Evolutionary conservation across 345 rosid species (phyloP), one percentile per base, ranked within the genome.

Genomic region (Brassica rapa): DNA sequence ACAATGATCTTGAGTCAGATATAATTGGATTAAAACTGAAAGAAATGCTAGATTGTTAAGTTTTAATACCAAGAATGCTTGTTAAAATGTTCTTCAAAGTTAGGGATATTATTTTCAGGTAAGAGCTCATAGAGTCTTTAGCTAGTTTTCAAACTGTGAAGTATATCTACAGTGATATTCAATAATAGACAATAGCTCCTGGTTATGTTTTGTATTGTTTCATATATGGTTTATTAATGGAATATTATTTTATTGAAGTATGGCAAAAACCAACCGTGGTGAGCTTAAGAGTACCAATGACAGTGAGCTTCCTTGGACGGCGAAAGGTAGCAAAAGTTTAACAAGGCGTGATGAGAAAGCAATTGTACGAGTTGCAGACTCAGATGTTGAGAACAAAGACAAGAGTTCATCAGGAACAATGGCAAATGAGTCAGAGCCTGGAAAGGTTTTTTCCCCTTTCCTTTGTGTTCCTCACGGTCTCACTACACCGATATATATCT

Each of bases 311-410:
- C 85, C 88, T 63, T 85, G 89, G 91, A 85, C 81, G 23, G 56
- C 90, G 21, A 85, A 87, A 75, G 85, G 87, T 30, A 83, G 74
- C 78, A 74, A 84, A 84, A 83, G 88, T 61, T 30, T 65, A 5
- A 77, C 81, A 8, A 86, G 85, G 77, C 87, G 85, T 23, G 67
- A 79, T 14, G 83, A 83, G 77, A 87, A 82, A 74, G 33, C 70
- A 4, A 73, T 64, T 73, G 46, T 24, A 51, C 80, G 80, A 61
- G 78, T 51, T 56, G 75, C 66, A 35, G 69, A 57, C n/a, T 70
- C 72, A 5, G 84, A 69, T 24, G 32, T 67, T 68, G 71, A 73
- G 77, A 11, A 43, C 73, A 35, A 72, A n/a, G 78, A 75, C 51
- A 78, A 78, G 61, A 84, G 70, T 63, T 35, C 66, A 25, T 39